Conservation (phyloP, 2,329 filamentous ascomycete genomes). For the Penicillium sp. region DNA sequence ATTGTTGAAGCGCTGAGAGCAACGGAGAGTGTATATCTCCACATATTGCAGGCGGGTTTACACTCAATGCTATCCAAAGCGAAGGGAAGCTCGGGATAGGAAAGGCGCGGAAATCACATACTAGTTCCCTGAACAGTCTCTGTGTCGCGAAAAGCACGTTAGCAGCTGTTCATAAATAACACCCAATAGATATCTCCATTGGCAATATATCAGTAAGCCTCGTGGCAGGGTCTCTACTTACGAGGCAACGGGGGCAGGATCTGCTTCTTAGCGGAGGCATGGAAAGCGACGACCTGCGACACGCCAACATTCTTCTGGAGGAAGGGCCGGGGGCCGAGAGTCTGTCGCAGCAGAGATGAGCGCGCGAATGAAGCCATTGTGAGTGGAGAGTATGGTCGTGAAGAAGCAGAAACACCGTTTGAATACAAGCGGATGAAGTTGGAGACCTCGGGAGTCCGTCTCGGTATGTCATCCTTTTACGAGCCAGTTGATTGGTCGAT, state of each 20-base stretch:
- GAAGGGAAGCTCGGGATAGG: constrained; percentile 3
- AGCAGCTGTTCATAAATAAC: constrained; percentile 36
- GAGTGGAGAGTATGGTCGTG: constrained; percentile 18
- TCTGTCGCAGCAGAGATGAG: constrained; percentile 38
- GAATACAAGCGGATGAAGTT: constrained; percentile 31
- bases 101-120: constrained; percentile 45
- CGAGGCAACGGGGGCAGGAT: constrained; percentile 83
- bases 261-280: constrained; percentile 71
- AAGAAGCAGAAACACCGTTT: constrained; percentile 15
- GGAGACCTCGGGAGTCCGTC: constrained; percentile 39
- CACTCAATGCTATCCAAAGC: background rate
- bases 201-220: background rate
- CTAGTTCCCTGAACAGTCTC: constrained; percentile 73
- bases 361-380: constrained; percentile 45
- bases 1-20: background rate
- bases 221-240: constrained; percentile 49
- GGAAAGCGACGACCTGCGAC: constrained; percentile 73
- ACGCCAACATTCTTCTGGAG: constrained; percentile 36
- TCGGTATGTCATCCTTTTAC: constrained; percentile 43
- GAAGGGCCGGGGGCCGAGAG: constrained; percentile 36
- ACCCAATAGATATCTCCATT: background rate
- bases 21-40: background rate
- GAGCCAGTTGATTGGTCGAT: constrained; percentile 36
- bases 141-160: constrained; percentile 45
- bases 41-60: background rate